A percentile compares a stretch with the other conserved stretches of the same genome.
phyloP scores from a whole-genome alignment of 495 filamentous ascomycete genomes.

The Talaromyces adpressus region DNA sequence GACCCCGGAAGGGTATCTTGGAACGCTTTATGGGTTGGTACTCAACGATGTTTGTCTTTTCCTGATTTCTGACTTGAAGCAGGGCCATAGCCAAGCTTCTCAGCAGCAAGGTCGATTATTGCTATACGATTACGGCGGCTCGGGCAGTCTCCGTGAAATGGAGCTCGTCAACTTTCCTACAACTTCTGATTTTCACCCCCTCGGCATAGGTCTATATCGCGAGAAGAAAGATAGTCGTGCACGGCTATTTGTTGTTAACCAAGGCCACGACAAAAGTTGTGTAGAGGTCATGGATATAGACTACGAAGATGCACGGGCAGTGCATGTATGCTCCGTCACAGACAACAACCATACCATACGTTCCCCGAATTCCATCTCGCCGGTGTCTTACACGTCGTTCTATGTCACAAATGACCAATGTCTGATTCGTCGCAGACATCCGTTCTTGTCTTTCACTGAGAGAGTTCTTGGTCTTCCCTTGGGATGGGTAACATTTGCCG shows the following conservation, averaged over 20 bases:
- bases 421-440: constrained; percentile 1
- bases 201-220: constrained; percentile 1
- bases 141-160: constrained; percentile 1
- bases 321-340: not conserved
- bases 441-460: constrained; percentile 7
- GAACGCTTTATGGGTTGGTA: constrained; percentile 8
- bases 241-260: constrained; percentile 4
- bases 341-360: constrained; percentile 4
- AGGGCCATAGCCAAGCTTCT: not conserved
- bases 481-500: constrained; percentile 6
- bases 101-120: not conserved
- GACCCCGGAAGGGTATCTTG: constrained; percentile 5
- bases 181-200: not conserved
- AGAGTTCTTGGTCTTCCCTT: constrained; percentile 1
- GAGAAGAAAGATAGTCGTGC: not conserved
- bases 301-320: constrained; percentile 5
- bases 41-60: not conserved
- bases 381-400: constrained; percentile 7
- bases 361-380: constrained; percentile 1
- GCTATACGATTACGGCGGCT: constrained; percentile 4
- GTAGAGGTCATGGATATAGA: constrained; percentile 7
- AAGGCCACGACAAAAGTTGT: not conserved
- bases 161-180: not conserved
- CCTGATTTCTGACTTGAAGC: not conserved
- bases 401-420: constrained; percentile 8